Evolutionary conservation across 78 protist species (phyloP), one percentile per base, ranked within the genome.

Genomic region (Mastigamoeba balamuthi): DNA sequence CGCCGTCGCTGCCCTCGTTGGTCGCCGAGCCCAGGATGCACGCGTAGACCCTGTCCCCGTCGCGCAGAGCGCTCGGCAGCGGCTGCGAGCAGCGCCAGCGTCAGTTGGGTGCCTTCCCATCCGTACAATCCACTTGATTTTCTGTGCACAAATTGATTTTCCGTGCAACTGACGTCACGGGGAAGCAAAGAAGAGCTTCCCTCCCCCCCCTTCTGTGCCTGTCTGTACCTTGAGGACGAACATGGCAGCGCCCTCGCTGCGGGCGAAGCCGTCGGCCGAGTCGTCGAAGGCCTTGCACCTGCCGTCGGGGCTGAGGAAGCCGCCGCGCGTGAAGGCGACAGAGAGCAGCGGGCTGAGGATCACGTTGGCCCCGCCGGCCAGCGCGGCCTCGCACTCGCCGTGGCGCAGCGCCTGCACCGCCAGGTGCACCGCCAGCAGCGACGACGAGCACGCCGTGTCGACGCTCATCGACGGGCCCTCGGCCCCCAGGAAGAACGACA

Each of bases 391-490:
- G 52, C 88, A 87, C 4, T 76, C 83, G 3, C 91, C 89, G 9
- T 3, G 25, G 7, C 69, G 43, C 52, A 92, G n/a, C 36, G 84
- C 66, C 40, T 35, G 44, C 53, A 7, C 0, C 29, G 92, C 96
- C 25, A 75, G 28, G 38, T 74, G 29, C 17, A 87, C 37, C 17
- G 95, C 88, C 30, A 87, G 84, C 38, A 93, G 81, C 28, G 95
- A 80, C 2, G 81, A 43, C 25, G 91, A 78, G 78, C 97, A 92
- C 6, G 97, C 97, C 10, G 95, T 90, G 68, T 93, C 97, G 10
- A 92, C 28, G 0, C 85, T 29, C 28, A 92, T 5, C 0, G 86
- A 69, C 4, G 95, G 95, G 4, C 95, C 97, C 29, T 43, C 17
- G 25, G 88, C 74, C 41, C 85, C 88, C 38, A 85, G 74, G 6